These are phyloP conservation scores for Candida suzukii DNA, from an alignment of 805 yeast species.

Conservation along the genomic window DNA sequence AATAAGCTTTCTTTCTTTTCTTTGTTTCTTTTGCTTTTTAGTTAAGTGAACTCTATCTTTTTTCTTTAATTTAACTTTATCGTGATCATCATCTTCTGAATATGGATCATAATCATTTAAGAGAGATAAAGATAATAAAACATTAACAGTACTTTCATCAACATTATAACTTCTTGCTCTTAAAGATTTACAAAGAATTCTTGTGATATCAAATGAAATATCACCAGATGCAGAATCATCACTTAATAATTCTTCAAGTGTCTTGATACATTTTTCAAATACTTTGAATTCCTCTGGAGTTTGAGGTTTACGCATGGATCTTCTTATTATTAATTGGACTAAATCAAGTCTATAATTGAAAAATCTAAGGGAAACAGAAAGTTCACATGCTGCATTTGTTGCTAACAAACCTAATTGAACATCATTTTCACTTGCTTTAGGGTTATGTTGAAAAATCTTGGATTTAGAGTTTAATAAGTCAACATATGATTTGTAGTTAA, in stretches of 20 bases:
- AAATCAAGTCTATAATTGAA: slow-evolving; percentile 82
- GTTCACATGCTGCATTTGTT: slow-evolving; percentile 72
- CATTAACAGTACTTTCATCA: slow-evolving; percentile 74
- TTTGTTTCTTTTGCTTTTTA: slow-evolving; percentile 81
- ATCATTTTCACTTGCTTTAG: slow-evolving; percentile 25
- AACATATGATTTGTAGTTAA: slow-evolving; percentile 62
- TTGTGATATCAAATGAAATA: slow-evolving; percentile 66
- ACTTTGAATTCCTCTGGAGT: slow-evolving; percentile 39
- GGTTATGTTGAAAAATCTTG: slow-evolving; percentile 24
- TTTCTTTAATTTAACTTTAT: slow-evolving; percentile 54
- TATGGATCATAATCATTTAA: slow-evolving; percentile 70
- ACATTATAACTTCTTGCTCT: slow-evolving; percentile 70
- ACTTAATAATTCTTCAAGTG: slow-evolving; percentile 60
- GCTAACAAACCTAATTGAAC: slow-evolving; percentile 50
- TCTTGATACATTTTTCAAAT: slow-evolving; percentile 53
- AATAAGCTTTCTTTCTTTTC: slow-evolving; percentile 80
- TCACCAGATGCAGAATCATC: slow-evolving; percentile 80
- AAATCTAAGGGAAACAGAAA: slow-evolving; percentile 58
- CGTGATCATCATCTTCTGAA: slow-evolving; percentile 37
- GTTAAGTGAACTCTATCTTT: slow-evolving; percentile 87
- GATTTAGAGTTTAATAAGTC: slow-evolving; percentile 38
- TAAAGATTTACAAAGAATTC: slow-evolving; percentile 61
- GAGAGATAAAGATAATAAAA: slow-evolving; percentile 60
- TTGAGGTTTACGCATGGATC: slow-evolving; percentile 54
- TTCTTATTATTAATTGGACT: slow-evolving; percentile 55